Percentiles rank a stretch among this genome's conserved stretches.
phyloP scores from a whole-genome alignment of 371 early-diverging fungal genomes.

The Vairimorpha apis region DNA sequence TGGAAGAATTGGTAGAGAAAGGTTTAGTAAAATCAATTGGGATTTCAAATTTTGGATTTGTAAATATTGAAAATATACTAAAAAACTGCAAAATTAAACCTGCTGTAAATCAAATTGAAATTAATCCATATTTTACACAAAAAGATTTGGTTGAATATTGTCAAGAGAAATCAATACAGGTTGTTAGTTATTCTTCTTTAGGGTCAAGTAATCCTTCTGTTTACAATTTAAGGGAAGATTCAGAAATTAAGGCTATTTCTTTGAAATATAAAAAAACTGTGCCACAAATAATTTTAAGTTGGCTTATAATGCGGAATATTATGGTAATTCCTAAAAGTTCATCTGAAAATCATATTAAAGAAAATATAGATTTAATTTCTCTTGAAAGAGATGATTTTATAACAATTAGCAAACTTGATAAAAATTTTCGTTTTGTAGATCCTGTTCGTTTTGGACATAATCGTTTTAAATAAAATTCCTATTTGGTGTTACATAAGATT shows the following conservation, averaged over 20 bases:
- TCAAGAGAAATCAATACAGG: slow-evolving; percentile 66
- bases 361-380: slow-evolving; percentile 50
- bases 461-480: slow-evolving; percentile 38
- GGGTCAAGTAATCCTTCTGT: slow-evolving; percentile 66
- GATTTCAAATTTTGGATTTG: slow-evolving; percentile 70
- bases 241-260: slow-evolving; percentile 66
- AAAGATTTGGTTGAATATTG: slow-evolving; percentile 67
- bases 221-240: slow-evolving; percentile 43
- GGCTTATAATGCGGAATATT: slow-evolving; percentile 66
- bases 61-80: slow-evolving; percentile 67
- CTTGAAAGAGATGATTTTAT: slow-evolving; percentile 34
- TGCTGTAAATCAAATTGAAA: slow-evolving; percentile 74
- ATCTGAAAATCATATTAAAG: slow-evolving; percentile 40
- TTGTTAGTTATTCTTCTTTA: slow-evolving; percentile 77
- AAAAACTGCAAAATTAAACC: slow-evolving; percentile 69
- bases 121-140: slow-evolving; percentile 78
- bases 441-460: slow-evolving; percentile 3
- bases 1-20: slow-evolving; percentile 68
- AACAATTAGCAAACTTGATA: slow-evolving; percentile 20
- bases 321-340: slow-evolving; percentile 56
- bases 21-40: slow-evolving; percentile 69
- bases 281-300: slow-evolving; percentile 70
- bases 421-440: slow-evolving; percentile 26
- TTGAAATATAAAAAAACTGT: slow-evolving; percentile 67
- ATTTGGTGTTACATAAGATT: too few species aligned